Base-by-base conservation (phyloP, 495 filamentous ascomycete species). In the Cercophora newfieldiana region DNA sequence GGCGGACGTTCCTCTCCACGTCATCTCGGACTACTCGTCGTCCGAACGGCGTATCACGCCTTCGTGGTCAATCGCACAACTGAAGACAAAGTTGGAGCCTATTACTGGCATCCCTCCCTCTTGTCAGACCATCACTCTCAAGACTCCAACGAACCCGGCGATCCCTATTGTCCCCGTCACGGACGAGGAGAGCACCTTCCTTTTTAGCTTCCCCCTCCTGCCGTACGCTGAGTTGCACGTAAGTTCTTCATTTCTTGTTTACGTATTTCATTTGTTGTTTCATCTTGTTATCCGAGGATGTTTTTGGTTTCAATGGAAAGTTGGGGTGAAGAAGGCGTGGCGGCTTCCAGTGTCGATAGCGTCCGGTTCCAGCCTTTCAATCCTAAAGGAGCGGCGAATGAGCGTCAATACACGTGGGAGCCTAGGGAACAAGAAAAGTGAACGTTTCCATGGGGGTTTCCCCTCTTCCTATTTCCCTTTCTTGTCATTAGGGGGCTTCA, bases 31-130 rank as follows among this genome's bases (percentile, higher is more conserved):
- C 48, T 88, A 89, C 72, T 79, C 87, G 21, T 82, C 82, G 29
- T 91, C 91, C 33, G 95, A 99, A 74, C 90, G 94, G 57, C 90
- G 95, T 68, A 86, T 98, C 75, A 93, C 91, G 8, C 94, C 94
- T 2, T 91, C 94, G 70, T 99, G 96, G 95, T 90, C 89, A 64
- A 90, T 99, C 70, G 77, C 85, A 30, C 89, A 93, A 71, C 83
- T 97, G 62, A 98, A 96, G 78, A 77, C 82, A 24, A 97, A 96
- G 78, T 87, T 99, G 50, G 94, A 97, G 74, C 90, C 94, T 66
- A 87, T 99, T 79, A 99, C 95, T 1, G 95, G 95, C 59, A 87
- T 99, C 19, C 93, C 95, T 1, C 91, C 93, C 12, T 83, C 85
- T 10, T 87, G 85, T 65, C 96, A 98, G 77, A 85, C 83, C 59